These are phyloP conservation scores for Cladosporium sphaerospermum DNA, from an alignment of 2,329 filamentous ascomycete species.

Conservation along the genomic window DNA sequence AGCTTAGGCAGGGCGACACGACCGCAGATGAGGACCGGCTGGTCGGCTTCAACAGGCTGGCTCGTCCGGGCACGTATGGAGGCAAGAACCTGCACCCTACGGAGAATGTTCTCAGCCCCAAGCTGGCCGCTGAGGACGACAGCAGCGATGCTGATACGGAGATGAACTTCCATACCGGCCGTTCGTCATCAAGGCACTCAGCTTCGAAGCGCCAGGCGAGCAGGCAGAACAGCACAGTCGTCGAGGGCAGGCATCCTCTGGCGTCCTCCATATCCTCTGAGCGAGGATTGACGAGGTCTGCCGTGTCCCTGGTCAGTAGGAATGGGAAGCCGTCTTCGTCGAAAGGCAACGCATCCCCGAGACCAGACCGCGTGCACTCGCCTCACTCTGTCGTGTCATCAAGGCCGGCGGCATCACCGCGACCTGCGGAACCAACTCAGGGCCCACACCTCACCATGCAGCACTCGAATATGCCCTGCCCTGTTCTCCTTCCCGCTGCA, in stretches of 20 bases:
- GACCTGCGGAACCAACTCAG: background rate
- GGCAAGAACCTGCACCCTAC: conserved; percentile 89
- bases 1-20: conserved; percentile 82
- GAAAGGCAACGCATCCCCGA: conserved; percentile 20
- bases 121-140: conserved; percentile 23
- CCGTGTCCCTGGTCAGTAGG: conserved; percentile 19
- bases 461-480: conserved; percentile 50
- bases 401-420: conserved; percentile 1
- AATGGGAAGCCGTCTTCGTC: conserved; percentile 18
- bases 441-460: conserved; percentile 46
- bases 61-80: conserved; percentile 45
- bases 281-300: conserved; percentile 20
- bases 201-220: conserved; percentile 29
- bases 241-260: conserved; percentile 30
- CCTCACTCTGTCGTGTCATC: conserved; percentile 24
- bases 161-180: conserved; percentile 28
- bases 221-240: conserved; percentile 34
- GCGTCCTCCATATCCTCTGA: conserved; percentile 27
- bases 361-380: conserved; percentile 25
- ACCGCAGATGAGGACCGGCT: conserved; percentile 87
- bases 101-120: conserved; percentile 77
- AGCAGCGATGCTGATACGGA: conserved; percentile 32
- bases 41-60: conserved; percentile 75
- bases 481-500: conserved; percentile 62
- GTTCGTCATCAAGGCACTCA: conserved; percentile 28